phyloP scores from a whole-genome alignment of 805 yeast genomes.

The Candida chilensis region DNA sequence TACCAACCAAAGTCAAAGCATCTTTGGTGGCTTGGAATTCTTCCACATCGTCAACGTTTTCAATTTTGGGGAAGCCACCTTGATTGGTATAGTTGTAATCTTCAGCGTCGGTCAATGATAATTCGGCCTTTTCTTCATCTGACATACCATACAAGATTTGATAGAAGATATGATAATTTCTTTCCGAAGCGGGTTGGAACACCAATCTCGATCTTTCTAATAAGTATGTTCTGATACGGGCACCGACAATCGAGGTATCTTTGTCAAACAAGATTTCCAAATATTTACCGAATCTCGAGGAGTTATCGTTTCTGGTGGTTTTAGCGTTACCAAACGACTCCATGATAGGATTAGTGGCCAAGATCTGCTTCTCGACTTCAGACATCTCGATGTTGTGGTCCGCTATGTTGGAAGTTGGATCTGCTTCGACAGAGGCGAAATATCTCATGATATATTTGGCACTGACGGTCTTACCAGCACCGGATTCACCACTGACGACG shows the following conservation, averaged over 20 bases:
- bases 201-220: slow-evolving; percentile 92
- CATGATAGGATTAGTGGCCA: slow-evolving; percentile 95
- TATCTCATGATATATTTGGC: slow-evolving; percentile 97
- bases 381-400: slow-evolving; percentile 52
- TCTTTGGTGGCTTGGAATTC: slow-evolving; percentile 72
- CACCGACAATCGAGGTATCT: slow-evolving; percentile 79
- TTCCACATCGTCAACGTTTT: slow-evolving; percentile 71
- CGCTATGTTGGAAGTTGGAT: slow-evolving; percentile 5
- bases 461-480: slow-evolving; percentile 97
- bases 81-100: slow-evolving; percentile 82
- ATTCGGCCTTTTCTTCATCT: slow-evolving; percentile 40
- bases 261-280: slow-evolving; percentile 81
- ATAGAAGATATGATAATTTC: slow-evolving; percentile 93
- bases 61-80: slow-evolving; percentile 69
- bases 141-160: slow-evolving; percentile 74
- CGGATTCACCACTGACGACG: slow-evolving; percentile 95
- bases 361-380: slow-evolving; percentile 84
- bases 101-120: slow-evolving; percentile 54
- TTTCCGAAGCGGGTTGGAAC: slow-evolving; percentile 82
- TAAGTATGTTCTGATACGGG: slow-evolving; percentile 85
- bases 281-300: slow-evolving; percentile 96
- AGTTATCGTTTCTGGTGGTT: slow-evolving; percentile 93
- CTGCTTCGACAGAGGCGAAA: slow-evolving; percentile 84
- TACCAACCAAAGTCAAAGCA: slow-evolving; percentile 76
- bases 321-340: slow-evolving; percentile 99